Base-by-base conservation (phyloP, 2,329 filamentous ascomycete genomes). In the Diaporthe amygdali region DNA sequence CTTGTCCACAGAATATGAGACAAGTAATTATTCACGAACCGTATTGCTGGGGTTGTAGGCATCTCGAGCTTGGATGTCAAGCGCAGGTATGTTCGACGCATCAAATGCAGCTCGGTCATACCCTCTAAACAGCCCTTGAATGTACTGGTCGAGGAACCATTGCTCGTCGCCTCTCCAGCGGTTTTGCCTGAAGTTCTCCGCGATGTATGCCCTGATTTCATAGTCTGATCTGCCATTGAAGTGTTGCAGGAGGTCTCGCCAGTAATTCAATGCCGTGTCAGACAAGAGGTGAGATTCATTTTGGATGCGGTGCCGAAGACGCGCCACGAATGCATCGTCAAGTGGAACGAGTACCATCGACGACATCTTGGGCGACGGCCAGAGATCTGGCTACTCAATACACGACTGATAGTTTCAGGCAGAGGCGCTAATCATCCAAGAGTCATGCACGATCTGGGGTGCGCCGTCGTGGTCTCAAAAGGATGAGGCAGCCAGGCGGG, bases 61-160 rank as follows among this genome's bases (percentile, higher is more conserved):
- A 12, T 20, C n/a, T 17, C 32, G 52, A 25, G 25, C 41, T 32
- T 3, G n/a, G 25, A 30, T 22, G 39, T 34, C 20, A 14, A 37
- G 41, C 30, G 41, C 17, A 46, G 39, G 66, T 10, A 17, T 22
- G 12, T 49, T n/a, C 25, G 37, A 20, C 20, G 10, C 32, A 34
- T 22, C 61, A 17, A 52, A 30, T 14, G 49, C 22, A 2, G 30
- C 44, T 25, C 39, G 66, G n/a, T 71, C 51, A n/a, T 71, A 59
- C 5, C 41, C 69, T 2, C 46, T 56, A 52, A 77, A 73, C 14
- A 73, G 39, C 17, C 32, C 52, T 10, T 66, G 69, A 1, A 72
- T 75, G 10, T 73, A 71, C 3, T 32, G 39, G 30, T 71, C 46
- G 10, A 3, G 8, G 15, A 66, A 39, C 56, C 68, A 63, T 20